phyloP scores from a whole-genome alignment of 2,329 filamentous ascomycete species.

The Metarhizium robertsii region DNA sequence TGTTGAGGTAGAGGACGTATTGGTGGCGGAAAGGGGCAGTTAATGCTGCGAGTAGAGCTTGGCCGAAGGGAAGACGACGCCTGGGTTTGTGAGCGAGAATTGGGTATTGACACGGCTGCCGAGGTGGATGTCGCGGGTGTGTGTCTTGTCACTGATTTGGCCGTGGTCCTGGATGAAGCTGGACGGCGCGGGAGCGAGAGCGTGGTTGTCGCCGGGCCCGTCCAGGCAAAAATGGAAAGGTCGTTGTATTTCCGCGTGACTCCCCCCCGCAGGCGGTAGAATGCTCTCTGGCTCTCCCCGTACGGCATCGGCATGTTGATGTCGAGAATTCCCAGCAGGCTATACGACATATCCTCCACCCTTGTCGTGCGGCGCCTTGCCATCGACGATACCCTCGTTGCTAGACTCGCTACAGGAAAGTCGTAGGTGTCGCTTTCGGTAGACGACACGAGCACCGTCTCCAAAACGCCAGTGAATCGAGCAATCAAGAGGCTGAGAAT shows the following conservation, averaged over 20 bases:
- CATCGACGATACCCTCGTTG: conserved; percentile 15
- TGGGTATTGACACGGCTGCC: background rate
- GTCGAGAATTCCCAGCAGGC: conserved; percentile 15
- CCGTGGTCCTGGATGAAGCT: background rate
- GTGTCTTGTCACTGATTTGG: background rate
- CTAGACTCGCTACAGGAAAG: conserved; percentile 7
- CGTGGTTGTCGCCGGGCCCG: background rate
- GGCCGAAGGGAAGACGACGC: background rate
- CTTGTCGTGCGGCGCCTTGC: conserved; percentile 12
- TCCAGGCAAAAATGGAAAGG: conserved; percentile 15
- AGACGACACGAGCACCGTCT: background rate
- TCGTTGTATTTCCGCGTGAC: conserved; percentile 13
- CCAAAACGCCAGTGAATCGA: conserved; percentile 10
- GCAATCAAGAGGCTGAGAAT: conserved; percentile 10
- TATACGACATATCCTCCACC: conserved; percentile 16
- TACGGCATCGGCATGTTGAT: conserved; percentile 19
- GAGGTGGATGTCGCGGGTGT: background rate
- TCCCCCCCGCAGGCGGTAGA: conserved; percentile 14
- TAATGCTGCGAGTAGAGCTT: background rate
- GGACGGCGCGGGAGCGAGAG: background rate
- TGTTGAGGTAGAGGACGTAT: too few species aligned
- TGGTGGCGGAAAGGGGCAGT: too few species aligned
- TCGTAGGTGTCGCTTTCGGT: background rate
- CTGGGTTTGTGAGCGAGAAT: conserved; percentile 1
- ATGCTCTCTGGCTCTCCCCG: conserved; percentile 11